These are phyloP conservation scores for Trichoderma semiorbis DNA, from an alignment of 2,329 filamentous ascomycete genomes.

Conservation along the genomic window DNA sequence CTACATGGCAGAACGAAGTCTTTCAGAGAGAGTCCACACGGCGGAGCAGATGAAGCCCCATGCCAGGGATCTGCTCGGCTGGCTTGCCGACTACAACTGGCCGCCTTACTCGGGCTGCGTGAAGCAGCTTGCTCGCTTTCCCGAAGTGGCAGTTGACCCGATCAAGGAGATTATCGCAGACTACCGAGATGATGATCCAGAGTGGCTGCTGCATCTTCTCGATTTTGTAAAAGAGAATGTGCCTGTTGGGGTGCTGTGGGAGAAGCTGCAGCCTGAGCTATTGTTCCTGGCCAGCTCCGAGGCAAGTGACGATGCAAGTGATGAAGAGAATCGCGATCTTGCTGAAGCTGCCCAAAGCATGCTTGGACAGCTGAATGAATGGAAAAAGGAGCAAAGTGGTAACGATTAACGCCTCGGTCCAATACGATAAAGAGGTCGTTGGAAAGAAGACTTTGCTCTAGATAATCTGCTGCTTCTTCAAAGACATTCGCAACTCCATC, in stretches of 20 bases:
- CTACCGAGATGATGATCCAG: constrained; percentile 4
- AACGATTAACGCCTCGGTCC: neutral
- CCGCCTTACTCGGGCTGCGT: neutral
- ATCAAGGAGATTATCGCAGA: neutral
- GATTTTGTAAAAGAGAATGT: constrained; percentile 4
- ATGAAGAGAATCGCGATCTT: neutral
- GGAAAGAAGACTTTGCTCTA: neutral
- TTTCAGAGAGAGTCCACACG: neutral
- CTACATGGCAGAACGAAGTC: neutral
- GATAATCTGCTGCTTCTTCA: neutral
- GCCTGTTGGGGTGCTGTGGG: neutral
- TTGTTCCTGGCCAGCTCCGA: neutral
- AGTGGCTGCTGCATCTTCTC: constrained; percentile 7
- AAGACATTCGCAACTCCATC: neutral
- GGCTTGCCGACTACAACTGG: constrained; percentile 15
- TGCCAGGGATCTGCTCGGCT: constrained; percentile 1
- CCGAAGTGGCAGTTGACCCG: constrained; percentile 6
- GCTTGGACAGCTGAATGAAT: neutral
- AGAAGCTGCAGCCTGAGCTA: neutral
- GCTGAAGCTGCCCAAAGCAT: neutral
- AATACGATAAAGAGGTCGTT: neutral
- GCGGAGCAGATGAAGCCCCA: constrained; percentile 8
- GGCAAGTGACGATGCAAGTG: neutral
- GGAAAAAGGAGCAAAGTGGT: neutral
- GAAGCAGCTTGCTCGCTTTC: constrained; percentile 15